These are phyloP conservation scores for Kurtzmaniella quercitrusa DNA, from an alignment of 1,139 yeast genomes.

Conservation along the genomic window DNA sequence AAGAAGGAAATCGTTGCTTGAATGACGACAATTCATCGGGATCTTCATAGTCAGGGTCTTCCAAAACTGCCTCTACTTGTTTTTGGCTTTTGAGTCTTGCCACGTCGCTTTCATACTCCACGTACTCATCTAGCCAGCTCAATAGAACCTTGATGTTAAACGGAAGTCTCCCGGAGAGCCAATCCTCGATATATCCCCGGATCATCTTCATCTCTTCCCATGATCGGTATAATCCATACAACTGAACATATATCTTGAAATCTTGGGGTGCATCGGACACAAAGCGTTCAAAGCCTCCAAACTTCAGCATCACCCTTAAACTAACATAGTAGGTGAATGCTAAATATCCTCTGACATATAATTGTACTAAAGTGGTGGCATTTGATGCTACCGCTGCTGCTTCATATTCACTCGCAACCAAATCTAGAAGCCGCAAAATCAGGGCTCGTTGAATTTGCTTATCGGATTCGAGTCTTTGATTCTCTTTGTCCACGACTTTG, in stretches of 20 bases:
- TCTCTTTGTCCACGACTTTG: constrained; percentile 17
- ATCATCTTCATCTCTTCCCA: constrained; percentile 20
- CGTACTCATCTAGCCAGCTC: constrained; percentile 38
- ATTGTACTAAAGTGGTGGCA: constrained; percentile 17
- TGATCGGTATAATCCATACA: constrained; percentile 35
- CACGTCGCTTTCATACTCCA: constrained; percentile 33
- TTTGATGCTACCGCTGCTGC: constrained; percentile 16
- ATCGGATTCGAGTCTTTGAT: constrained; percentile 35
- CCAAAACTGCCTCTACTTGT: neutral
- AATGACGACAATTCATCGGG: constrained; percentile 7
- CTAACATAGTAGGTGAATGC: constrained; percentile 43
- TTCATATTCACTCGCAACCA: constrained; percentile 40
- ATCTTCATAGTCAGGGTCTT: constrained; percentile 1
- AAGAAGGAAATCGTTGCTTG: constrained; percentile 11
- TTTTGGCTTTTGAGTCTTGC: neutral
- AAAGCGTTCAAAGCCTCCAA: constrained; percentile 41
- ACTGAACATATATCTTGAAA: constrained; percentile 41
- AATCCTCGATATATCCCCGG: constrained; percentile 26
- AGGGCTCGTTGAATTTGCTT: constrained; percentile 26
- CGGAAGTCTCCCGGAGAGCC: constrained; percentile 26
- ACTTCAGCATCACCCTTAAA: constrained; percentile 41
- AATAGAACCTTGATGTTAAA: constrained; percentile 38
- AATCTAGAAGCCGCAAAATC: constrained; percentile 41
- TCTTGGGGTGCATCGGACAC: constrained; percentile 36
- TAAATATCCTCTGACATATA: constrained; percentile 37